A percentile compares a stretch with the other conserved stretches of the same genome.
Evolutionary conservation across 2,329 filamentous ascomycete species (phyloP).

Genomic region (Ceratocystis huliohia): DNA sequence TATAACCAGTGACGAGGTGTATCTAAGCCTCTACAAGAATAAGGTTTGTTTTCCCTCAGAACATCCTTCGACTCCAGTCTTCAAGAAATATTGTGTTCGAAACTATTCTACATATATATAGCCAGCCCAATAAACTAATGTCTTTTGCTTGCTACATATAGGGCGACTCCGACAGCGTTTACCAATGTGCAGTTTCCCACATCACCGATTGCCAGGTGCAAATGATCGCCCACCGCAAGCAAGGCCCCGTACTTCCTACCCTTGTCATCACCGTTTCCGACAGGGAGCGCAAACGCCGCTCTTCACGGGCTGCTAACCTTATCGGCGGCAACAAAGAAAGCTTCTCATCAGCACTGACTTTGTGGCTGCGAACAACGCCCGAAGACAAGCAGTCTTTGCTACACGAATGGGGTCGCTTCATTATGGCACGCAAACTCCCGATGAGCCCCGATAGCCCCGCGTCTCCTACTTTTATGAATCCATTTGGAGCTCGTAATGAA

Average conservation of each 20-base stretch:
- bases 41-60: slow-evolving; percentile 33
- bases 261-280: slow-evolving; percentile 47
- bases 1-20: slow-evolving; percentile 29
- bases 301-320: slow-evolving; percentile 48
- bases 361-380: slow-evolving; percentile 43
- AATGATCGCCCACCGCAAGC: slow-evolving; percentile 48
- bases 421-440: slow-evolving; percentile 35
- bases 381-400: slow-evolving; percentile 42
- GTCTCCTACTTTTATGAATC: slow-evolving; percentile 43
- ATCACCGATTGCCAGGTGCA: slow-evolving; percentile 48
- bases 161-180: slow-evolving; percentile 42
- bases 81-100: accelerated
- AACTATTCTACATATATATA: too few species aligned
- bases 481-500: slow-evolving; percentile 36
- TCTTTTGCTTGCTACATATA: slow-evolving; percentile 23
- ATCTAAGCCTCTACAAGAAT: slow-evolving; percentile 43
- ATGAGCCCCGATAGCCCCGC: slow-evolving; percentile 41
- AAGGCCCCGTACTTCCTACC: slow-evolving; percentile 46
- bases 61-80: neutral
- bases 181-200: slow-evolving; percentile 40
- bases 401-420: slow-evolving; percentile 47
- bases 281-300: slow-evolving; percentile 50
- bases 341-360: slow-evolving; percentile 34
- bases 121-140: neutral
- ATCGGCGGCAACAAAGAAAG: slow-evolving; percentile 34